A percentile compares a stretch with the other conserved stretches of the same genome.
Evolutionary conservation across 2,329 filamentous ascomycete species (phyloP).

Genomic region (Fusarium compactum): DNA sequence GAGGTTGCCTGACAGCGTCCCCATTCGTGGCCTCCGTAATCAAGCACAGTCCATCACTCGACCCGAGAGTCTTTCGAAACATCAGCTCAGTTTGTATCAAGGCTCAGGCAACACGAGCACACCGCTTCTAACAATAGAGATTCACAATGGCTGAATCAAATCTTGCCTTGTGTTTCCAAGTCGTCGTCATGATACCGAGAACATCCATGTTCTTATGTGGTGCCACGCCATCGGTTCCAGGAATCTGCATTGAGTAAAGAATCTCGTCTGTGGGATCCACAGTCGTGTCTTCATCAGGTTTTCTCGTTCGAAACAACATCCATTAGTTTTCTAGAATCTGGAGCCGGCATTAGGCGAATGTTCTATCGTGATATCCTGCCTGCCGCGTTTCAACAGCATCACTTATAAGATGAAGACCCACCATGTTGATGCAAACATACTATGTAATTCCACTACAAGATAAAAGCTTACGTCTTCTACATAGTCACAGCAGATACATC

Average conservation of each 20-base stretch:
- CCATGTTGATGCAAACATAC: background rate
- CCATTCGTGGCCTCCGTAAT: slow-evolving; percentile 30
- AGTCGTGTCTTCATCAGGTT: background rate
- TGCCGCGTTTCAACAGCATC: background rate
- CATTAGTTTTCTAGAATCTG: background rate
- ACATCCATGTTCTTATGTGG: slow-evolving; percentile 33
- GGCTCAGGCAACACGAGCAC: slow-evolving; percentile 17
- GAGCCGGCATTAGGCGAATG: background rate
- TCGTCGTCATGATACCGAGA: slow-evolving; percentile 7
- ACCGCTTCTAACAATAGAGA: slow-evolving; percentile 27
- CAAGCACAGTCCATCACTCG: slow-evolving; percentile 36
- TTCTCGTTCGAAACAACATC: background rate
- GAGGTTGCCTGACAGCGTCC: slow-evolving; percentile 11
- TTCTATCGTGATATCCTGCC: background rate
- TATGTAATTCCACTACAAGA: background rate
- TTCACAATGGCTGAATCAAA: slow-evolving; percentile 3
- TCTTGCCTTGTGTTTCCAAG: slow-evolving; percentile 13
- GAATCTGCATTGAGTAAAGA: slow-evolving; percentile 5
- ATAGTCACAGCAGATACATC: slow-evolving; percentile 16
- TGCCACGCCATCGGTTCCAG: slow-evolving; percentile 30
- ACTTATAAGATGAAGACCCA: background rate
- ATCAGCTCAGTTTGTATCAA: slow-evolving; percentile 27
- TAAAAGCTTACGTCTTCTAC: slow-evolving; percentile 1
- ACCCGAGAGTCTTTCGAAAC: slow-evolving; percentile 28
- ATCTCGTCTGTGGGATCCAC: background rate